Evolutionary conservation across 2,329 filamentous ascomycete genomes (phyloP).

Genomic region (Ascochyta lentis): DNA sequence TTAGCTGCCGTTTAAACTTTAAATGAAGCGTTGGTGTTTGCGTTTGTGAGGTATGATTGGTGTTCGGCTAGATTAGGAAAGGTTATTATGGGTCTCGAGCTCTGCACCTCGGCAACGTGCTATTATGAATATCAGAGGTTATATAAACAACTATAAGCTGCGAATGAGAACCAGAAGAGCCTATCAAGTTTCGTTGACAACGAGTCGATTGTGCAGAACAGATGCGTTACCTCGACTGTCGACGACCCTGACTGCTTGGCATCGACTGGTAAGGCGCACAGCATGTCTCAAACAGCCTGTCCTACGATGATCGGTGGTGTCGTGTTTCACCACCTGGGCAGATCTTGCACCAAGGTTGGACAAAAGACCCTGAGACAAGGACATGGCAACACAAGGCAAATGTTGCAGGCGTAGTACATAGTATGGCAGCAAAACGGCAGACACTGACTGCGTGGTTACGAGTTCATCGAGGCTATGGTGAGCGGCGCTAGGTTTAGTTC

Average conservation of each 20-base stretch:
- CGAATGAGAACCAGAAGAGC: neutral
- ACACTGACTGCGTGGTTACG: constrained; percentile 1
- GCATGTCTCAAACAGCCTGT: constrained; percentile 12
- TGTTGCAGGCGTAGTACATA: neutral
- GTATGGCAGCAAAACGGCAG: neutral
- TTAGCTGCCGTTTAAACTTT: too few relatives aligned
- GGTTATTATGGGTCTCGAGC: neutral
- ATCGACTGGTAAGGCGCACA: constrained; percentile 10
- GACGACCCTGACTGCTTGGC: neutral
- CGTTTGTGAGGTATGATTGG: neutral
- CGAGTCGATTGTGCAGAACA: too few relatives aligned
- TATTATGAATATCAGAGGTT: neutral
- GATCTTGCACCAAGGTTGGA: constrained; percentile 14
- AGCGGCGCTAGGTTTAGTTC: neutral
- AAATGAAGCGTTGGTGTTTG: neutral
- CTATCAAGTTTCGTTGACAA: too few relatives aligned
- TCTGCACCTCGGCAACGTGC: neutral
- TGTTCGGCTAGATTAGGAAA: neutral
- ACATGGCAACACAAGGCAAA: constrained; percentile 9
- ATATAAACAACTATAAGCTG: neutral
- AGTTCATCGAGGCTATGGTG: constrained; percentile 1
- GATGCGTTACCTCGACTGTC: neutral
- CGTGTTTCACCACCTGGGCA: constrained; percentile 23
- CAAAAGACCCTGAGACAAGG: constrained; percentile 2
- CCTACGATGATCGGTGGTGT: constrained; percentile 14